Base-by-base conservation (phyloP, 352 stramenopile genomes). In the Paralagenidium karlingii region DNA sequence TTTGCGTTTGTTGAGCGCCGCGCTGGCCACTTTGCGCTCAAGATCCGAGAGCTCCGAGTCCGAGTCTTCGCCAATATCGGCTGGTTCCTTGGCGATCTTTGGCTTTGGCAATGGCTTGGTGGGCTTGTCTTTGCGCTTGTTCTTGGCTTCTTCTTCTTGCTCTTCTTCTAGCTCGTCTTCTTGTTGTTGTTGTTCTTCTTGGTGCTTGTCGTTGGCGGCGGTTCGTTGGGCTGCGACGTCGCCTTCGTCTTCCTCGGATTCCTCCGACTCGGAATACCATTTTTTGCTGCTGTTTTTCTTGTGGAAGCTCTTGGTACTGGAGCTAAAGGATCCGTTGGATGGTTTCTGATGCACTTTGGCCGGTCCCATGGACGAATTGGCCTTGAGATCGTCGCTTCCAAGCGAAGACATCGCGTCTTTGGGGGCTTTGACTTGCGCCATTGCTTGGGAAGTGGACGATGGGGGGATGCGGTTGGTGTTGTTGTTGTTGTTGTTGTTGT, bases 211-310 rank as follows among this genome's bases (percentile, higher is more conserved):
- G 5, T 8, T 40, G 28, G 40, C 37, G 21, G n/a, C 13, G 10
- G 19, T 18, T 2, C n/a, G n/a, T n/a, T n/a, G n/a, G n/a, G 26
- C 46, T 34, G 13, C 18, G 16, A 25, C 12, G 11, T 45, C 27
- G 1, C 40, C 41, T 8, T 45, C 41, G 2, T 53, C 38, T 3
- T 56, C 50, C 1, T 65, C 53, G 2, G 66, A 53, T 30, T 68
- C 63, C 3, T 74, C 65, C 30, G 62, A 65, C 30, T 68, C 63
- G 18, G 51, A 75, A 53, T 69, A 78, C 64, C 61, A 75, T 34
- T 75, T 78, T 28, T 47, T 49, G 1, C 48, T 55, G 2, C 40
- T 34, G 5, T 31, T 44, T 34, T 46, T 59, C 49, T 59, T 71
- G 34, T 27, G 34, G 11, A n/a, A 6, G 18, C 30, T 9, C 22